Percentiles rank a stretch among this genome's conserved stretches.
Conservation (phyloP, 345 rosid genomes). For the Boechera stricta region DNA sequence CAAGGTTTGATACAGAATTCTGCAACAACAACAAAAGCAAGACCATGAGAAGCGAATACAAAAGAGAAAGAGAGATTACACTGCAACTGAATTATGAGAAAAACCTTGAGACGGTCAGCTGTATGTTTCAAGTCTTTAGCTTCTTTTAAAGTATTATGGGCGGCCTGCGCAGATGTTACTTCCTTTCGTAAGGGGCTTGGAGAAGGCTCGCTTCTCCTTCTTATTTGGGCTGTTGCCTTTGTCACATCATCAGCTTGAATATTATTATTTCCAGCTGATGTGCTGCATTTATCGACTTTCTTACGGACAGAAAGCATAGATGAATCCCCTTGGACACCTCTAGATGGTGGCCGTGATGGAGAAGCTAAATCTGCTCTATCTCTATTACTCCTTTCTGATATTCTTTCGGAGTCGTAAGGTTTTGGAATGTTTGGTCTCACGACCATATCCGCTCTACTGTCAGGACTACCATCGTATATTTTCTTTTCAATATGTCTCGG, state of each 20-base stretch:
- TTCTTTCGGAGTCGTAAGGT: constrained; percentile 47
- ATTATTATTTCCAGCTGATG: constrained; percentile 38
- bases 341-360: constrained; percentile 45
- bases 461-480: constrained; percentile 51
- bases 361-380: constrained; percentile 44
- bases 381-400: constrained; percentile 42
- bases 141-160: constrained; percentile 80
- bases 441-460: constrained; percentile 52
- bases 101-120: constrained; percentile 96
- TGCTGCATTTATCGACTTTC: constrained; percentile 39
- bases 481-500: constrained; percentile 54
- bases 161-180: constrained; percentile 55
- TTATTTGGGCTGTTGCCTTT: constrained; percentile 38
- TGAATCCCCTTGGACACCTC: constrained; percentile 45
- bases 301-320: constrained; percentile 37
- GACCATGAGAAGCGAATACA: constrained; percentile 20
- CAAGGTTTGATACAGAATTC: constrained; percentile 65
- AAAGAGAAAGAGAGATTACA: constrained; percentile 18
- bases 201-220: constrained; percentile 46
- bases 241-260: constrained; percentile 41
- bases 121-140: constrained; percentile 89
- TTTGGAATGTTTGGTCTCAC: constrained; percentile 53
- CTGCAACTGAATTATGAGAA: constrained; percentile 32
- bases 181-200: constrained; percentile 49
- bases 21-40: constrained; percentile 51